Evolutionary conservation across 140 eudicot species (phyloP).

Genomic region (Cichorium intybus): DNA sequence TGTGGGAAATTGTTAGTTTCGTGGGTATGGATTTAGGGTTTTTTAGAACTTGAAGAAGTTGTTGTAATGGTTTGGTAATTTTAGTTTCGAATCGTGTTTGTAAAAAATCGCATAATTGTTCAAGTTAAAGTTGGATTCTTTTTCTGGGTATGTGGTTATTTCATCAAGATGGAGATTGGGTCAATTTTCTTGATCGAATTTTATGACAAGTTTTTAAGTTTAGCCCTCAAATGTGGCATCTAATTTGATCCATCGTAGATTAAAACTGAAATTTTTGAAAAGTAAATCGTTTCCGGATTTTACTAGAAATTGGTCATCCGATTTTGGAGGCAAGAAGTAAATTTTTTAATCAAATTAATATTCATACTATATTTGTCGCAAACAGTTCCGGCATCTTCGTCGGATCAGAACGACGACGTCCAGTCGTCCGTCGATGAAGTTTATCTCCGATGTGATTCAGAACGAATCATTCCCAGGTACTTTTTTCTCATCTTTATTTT

Average conservation of each 20-base stretch:
- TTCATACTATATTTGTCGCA: neutral
- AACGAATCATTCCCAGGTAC: neutral
- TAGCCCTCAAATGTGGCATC: neutral
- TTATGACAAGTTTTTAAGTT: no score
- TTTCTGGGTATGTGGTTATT: neutral
- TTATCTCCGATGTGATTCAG: neutral
- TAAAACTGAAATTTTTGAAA: neutral
- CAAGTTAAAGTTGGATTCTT: neutral
- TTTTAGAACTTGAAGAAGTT: constrained; percentile 29
- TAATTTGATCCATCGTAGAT: neutral
- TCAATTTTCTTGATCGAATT: neutral
- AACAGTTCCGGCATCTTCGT: neutral
- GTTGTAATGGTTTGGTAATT: constrained; percentile 10
- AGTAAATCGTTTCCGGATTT: neutral
- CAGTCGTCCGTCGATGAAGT: neutral
- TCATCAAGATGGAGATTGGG: no score
- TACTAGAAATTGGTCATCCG: neutral
- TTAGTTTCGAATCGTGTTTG: constrained; percentile 11
- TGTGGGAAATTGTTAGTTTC: constrained; percentile 18
- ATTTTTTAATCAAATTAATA: neutral
- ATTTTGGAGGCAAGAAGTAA: neutral
- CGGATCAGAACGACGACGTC: neutral
- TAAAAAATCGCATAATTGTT: constrained; percentile 1
- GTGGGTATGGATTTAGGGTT: constrained; percentile 17
- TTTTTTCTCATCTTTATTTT: neutral